Percentiles rank a stretch among this genome's conserved stretches.
Evolutionary conservation across 495 filamentous ascomycete genomes (phyloP).

Genomic region (Viridothelium virens): DNA sequence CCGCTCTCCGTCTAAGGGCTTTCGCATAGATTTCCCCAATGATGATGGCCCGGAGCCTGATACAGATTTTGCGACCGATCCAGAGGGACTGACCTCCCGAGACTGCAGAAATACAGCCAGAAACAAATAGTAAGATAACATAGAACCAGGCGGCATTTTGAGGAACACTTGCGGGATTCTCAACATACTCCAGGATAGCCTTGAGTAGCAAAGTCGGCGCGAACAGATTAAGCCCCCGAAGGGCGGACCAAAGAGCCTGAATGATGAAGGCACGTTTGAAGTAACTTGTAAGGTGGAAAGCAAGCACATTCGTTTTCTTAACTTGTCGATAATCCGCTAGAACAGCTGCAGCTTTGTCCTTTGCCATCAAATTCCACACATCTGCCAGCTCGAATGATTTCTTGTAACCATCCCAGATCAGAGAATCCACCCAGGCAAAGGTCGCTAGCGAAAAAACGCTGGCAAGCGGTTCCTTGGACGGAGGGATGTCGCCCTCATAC

Average conservation of each 20-base stretch:
- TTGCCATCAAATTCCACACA: slow-evolving; percentile 86
- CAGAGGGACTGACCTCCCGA: slow-evolving; percentile 83
- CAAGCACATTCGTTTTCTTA: slow-evolving; percentile 73
- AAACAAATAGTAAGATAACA: slow-evolving; percentile 79
- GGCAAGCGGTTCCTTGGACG: slow-evolving; percentile 74
- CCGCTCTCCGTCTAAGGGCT: slow-evolving; percentile 83
- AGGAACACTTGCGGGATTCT: slow-evolving; percentile 69
- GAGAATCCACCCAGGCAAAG: slow-evolving; percentile 82
- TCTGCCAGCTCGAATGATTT: slow-evolving; percentile 73
- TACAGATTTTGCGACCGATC: slow-evolving; percentile 88
- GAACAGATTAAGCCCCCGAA: slow-evolving; percentile 77
- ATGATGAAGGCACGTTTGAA: slow-evolving; percentile 69
- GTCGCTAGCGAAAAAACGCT: slow-evolving; percentile 81
- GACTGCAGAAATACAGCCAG: slow-evolving; percentile 67
- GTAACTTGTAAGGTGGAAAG: slow-evolving; percentile 73
- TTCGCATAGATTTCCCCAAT: slow-evolving; percentile 98
- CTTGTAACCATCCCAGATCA: slow-evolving; percentile 85
- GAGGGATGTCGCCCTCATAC: slow-evolving; percentile 77
- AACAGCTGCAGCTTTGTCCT: slow-evolving; percentile 75
- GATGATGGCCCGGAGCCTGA: slow-evolving; percentile 85
- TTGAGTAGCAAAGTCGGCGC: slow-evolving; percentile 84
- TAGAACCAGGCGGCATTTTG: slow-evolving; percentile 92
- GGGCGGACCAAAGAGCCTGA: slow-evolving; percentile 71
- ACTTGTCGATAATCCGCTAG: slow-evolving; percentile 74
- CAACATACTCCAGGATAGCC: slow-evolving; percentile 86